A percentile compares a stretch with the other conserved stretches of the same genome.
phyloP scores from a whole-genome alignment of 2,329 filamentous ascomycete genomes.

The Macrophomina phaseolina region DNA sequence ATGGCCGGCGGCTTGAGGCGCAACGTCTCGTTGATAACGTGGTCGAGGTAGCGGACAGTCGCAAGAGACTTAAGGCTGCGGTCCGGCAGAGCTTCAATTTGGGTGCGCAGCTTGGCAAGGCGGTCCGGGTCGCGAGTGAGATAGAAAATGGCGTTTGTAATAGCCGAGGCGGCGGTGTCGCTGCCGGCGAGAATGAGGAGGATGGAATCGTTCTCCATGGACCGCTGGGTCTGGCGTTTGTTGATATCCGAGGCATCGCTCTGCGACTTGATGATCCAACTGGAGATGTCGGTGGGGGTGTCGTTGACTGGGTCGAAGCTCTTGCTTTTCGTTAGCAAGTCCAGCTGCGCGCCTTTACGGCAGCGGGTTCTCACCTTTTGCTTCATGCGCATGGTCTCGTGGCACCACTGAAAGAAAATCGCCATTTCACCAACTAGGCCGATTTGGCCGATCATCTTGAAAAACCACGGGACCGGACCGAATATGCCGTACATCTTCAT shows the following conservation, averaged over 20 bases:
- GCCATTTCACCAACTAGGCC: background rate
- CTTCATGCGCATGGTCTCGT: slow-evolving; percentile 1
- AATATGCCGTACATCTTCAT: slow-evolving; percentile 43
- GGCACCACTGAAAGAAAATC: slow-evolving; percentile 5
- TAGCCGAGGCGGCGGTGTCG: slow-evolving; percentile 12
- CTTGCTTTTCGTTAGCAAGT: no score
- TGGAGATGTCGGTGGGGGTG: slow-evolving; percentile 42
- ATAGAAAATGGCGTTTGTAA: slow-evolving; percentile 26
- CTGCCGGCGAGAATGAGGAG: slow-evolving; percentile 42
- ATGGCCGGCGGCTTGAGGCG: slow-evolving; percentile 50
- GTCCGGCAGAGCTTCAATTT: slow-evolving; percentile 31
- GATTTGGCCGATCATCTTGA: slow-evolving; percentile 36
- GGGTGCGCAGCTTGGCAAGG: slow-evolving; percentile 19
- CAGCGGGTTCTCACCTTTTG: background rate
- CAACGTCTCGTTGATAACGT: slow-evolving; percentile 50
- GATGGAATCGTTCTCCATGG: slow-evolving; percentile 42
- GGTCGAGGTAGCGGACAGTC: slow-evolving; percentile 43
- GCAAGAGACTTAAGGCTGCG: slow-evolving; percentile 31
- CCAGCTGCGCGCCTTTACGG: no score
- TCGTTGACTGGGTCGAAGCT: background rate
- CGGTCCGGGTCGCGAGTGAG: slow-evolving; percentile 31
- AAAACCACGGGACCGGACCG: slow-evolving; percentile 44
- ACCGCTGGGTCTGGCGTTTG: slow-evolving; percentile 30
- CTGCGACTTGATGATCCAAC: slow-evolving; percentile 42
- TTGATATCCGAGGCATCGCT: slow-evolving; percentile 45